Conservation (phyloP, 2,329 filamentous ascomycete genomes). For the Fusarium caatingaense region DNA sequence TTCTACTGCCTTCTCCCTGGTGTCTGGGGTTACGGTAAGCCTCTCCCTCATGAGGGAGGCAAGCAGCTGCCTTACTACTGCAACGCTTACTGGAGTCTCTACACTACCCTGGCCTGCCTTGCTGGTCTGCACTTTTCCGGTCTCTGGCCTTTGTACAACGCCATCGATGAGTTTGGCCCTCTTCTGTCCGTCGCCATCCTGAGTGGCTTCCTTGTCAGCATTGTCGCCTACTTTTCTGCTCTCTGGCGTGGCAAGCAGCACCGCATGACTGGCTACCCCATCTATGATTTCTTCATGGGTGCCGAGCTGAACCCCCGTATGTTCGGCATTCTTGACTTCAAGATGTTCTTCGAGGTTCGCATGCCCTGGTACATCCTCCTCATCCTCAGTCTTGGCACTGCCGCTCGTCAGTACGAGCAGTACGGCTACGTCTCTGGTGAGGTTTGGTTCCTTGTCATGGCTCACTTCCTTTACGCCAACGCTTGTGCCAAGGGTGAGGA, state of each 20-base stretch:
- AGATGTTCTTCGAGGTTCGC: conserved; percentile 96
- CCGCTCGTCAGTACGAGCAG: conserved; percentile 83
- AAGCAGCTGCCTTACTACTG: conserved; percentile 95
- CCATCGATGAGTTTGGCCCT: conserved; percentile 95
- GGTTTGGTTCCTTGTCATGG: conserved; percentile 85
- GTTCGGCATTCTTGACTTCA: conserved; percentile 89
- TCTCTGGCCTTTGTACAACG: conserved; percentile 87
- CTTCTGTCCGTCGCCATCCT: conserved; percentile 93
- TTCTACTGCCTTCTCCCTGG: conserved; percentile 90
- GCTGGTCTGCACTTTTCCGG: conserved; percentile 82
- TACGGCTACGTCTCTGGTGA: conserved; percentile 91
- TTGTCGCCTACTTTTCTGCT: conserved; percentile 89
- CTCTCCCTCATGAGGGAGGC: conserved; percentile 82
- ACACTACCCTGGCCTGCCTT: conserved; percentile 80
- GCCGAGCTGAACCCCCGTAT: conserved; percentile 90
- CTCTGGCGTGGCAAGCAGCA: conserved; percentile 83
- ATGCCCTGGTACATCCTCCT: conserved; percentile 93
- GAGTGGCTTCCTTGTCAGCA: conserved; percentile 85
- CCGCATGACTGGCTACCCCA: conserved; percentile 86
- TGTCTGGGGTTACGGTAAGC: conserved; percentile 88
- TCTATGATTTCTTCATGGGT: conserved; percentile 96
- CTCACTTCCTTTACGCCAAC: conserved; percentile 92
- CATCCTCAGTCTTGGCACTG: conserved; percentile 79
- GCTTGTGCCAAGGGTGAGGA: conserved; percentile 94
- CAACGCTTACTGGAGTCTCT: conserved; percentile 88